These are phyloP conservation scores for Pichia sp. DNA, from an alignment of 1,139 yeast genomes.

Conservation along the genomic window DNA sequence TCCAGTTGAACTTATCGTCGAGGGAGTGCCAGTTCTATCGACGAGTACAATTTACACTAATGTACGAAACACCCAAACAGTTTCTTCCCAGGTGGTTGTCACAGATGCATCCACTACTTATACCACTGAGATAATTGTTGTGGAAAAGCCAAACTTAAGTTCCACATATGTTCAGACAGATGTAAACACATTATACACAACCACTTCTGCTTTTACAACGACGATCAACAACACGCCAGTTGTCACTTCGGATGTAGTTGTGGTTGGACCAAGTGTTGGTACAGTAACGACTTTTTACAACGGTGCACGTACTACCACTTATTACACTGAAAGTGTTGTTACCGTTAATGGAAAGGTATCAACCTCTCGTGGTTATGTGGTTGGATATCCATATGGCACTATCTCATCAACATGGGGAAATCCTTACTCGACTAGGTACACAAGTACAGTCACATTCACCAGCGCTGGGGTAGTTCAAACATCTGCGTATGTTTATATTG, in stretches of 20 bases:
- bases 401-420: neutral
- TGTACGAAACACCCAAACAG: neutral
- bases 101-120: neutral
- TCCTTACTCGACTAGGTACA: neutral
- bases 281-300: neutral
- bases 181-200: neutral
- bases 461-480: neutral
- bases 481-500: neutral
- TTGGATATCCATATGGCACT: neutral
- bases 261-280: constrained; percentile 9
- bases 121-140: neutral
- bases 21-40: constrained; percentile 8
- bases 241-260: constrained; percentile 5
- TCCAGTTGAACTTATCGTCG: constrained; percentile 1
- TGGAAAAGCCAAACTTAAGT: constrained; percentile 5
- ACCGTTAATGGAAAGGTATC: neutral
- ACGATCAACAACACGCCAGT: constrained; percentile 1
- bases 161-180: constrained; percentile 1
- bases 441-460: neutral
- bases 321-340: neutral
- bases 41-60: neutral
- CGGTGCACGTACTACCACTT: neutral
- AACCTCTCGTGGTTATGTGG: constrained; percentile 3
- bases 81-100: neutral
- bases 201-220: constrained; percentile 5